phyloP scores from a whole-genome alignment of 2,329 filamentous ascomycete species.

The Neofusicoccum ribis region DNA sequence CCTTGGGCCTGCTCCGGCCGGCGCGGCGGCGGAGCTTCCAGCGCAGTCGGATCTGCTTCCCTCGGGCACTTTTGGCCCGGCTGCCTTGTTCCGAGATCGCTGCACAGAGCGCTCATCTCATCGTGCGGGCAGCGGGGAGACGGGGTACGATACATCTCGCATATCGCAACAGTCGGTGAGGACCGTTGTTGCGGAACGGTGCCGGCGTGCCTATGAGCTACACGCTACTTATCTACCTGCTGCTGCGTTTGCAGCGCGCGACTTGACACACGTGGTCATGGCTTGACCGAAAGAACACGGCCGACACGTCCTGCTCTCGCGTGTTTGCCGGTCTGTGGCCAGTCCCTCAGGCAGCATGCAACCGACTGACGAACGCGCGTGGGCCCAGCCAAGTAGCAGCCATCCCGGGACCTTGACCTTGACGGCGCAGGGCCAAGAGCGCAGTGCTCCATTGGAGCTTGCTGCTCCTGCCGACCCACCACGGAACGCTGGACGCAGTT shows the following conservation, averaged over 20 bases:
- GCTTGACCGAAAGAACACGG: background rate
- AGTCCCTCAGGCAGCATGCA: background rate
- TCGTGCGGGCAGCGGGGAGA: background rate
- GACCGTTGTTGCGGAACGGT: constrained; percentile 7
- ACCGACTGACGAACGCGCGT: background rate
- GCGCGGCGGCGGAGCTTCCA: background rate
- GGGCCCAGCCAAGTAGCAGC: background rate
- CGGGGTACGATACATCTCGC: constrained; percentile 4
- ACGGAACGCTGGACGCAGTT: background rate
- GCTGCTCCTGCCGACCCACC: background rate
- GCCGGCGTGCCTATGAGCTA: background rate
- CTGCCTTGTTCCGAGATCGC: background rate
- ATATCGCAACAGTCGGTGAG: constrained; percentile 18
- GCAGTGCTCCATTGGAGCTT: background rate
- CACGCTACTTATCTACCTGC: constrained; percentile 8
- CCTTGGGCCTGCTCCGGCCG: too few species aligned
- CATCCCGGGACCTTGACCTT: background rate
- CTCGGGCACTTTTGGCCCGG: constrained; percentile 11
- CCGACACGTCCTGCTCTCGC: background rate
- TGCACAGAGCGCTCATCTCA: constrained; percentile 2
- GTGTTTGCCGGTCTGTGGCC: constrained; percentile 2
- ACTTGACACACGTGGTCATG: constrained; percentile 8
- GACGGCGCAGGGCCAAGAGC: background rate
- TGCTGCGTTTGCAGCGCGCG: constrained; percentile 5
- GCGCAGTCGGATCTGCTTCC: background rate